A percentile compares a stretch with the other conserved stretches of the same genome.
Evolutionary conservation across 495 filamentous ascomycete genomes (phyloP).

Genomic region (Neurospora sublineolata): DNA sequence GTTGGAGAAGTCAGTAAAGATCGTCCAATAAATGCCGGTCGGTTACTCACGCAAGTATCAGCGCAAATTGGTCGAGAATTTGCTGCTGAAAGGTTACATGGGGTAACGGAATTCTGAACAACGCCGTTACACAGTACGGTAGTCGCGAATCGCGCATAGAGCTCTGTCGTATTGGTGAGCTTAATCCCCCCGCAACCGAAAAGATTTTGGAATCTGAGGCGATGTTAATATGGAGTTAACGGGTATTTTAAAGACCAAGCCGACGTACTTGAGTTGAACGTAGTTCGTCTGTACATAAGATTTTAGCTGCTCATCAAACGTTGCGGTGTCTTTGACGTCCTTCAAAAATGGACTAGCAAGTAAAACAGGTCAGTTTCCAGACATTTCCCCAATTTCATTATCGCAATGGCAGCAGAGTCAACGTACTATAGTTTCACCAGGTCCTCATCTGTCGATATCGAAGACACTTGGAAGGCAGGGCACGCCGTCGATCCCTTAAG

Average conservation of each 20-base stretch:
- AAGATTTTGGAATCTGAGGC: slow-evolving; percentile 54
- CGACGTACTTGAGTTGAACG: slow-evolving; percentile 59
- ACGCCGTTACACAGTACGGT: slow-evolving; percentile 91
- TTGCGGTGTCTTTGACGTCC: slow-evolving; percentile 59
- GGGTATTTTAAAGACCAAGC: neutral
- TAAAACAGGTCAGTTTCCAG: slow-evolving; percentile 7
- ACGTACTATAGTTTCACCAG: slow-evolving; percentile 70
- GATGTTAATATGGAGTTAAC: slow-evolving; percentile 2
- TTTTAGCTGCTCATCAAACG: slow-evolving; percentile 68
- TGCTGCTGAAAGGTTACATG: slow-evolving; percentile 52
- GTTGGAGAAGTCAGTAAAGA: slow-evolving; percentile 16
- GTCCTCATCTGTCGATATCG: slow-evolving; percentile 59
- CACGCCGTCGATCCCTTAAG: slow-evolving; percentile 70
- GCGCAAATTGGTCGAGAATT: slow-evolving; percentile 75
- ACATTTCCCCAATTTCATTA: neutral
- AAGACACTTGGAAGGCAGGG: slow-evolving; percentile 70
- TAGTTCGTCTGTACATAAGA: slow-evolving; percentile 65
- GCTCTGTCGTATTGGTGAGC: slow-evolving; percentile 64
- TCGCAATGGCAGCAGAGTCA: neutral
- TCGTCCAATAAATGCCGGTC: neutral
- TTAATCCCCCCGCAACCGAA: slow-evolving; percentile 74
- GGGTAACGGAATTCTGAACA: slow-evolving; percentile 75
- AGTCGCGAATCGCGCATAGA: slow-evolving; percentile 90
- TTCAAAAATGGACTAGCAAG: slow-evolving; percentile 69
- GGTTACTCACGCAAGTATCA: slow-evolving; percentile 65